Percentiles rank a stretch among this genome's conserved stretches.
These are phyloP conservation scores for Nicotiana rustica DNA, from an alignment of 305 asterid genomes.

Conservation along the genomic window DNA sequence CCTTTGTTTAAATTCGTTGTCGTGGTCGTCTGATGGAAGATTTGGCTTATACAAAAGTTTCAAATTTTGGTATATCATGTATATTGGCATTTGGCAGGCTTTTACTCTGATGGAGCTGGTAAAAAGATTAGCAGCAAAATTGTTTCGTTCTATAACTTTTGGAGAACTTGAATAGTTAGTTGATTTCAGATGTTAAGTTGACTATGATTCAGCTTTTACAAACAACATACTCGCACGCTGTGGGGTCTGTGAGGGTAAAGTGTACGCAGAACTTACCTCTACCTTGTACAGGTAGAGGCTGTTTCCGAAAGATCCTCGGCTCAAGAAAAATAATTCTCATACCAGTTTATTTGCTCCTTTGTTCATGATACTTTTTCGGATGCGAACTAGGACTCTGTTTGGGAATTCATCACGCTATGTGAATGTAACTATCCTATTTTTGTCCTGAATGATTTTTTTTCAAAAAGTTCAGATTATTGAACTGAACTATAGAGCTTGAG, in stretches of 20 bases:
- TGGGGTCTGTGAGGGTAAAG: too few relatives aligned
- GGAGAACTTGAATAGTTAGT: neutral
- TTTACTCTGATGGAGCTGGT: neutral
- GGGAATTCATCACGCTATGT: neutral
- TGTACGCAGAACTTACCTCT: too few relatives aligned
- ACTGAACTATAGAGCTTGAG: neutral
- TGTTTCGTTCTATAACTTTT: neutral
- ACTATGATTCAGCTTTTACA: neutral
- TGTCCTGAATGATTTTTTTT: neutral
- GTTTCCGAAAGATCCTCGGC: too few relatives aligned
- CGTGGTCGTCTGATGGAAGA: neutral
- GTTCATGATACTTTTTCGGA: neutral
- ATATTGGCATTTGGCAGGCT: neutral
- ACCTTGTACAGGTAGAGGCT: too few relatives aligned
- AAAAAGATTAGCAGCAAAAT: neutral
- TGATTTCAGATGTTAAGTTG: neutral
- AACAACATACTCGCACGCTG: too few relatives aligned
- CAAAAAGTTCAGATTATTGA: neutral
- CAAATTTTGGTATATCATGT: neutral
- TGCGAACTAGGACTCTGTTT: neutral
- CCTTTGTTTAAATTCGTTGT: too few relatives aligned
- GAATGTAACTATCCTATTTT: neutral
- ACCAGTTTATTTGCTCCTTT: neutral
- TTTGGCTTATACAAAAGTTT: neutral
- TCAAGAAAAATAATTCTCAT: neutral